Conservation (phyloP, 2,329 filamentous ascomycete species). For the Botrytis porri region DNA sequence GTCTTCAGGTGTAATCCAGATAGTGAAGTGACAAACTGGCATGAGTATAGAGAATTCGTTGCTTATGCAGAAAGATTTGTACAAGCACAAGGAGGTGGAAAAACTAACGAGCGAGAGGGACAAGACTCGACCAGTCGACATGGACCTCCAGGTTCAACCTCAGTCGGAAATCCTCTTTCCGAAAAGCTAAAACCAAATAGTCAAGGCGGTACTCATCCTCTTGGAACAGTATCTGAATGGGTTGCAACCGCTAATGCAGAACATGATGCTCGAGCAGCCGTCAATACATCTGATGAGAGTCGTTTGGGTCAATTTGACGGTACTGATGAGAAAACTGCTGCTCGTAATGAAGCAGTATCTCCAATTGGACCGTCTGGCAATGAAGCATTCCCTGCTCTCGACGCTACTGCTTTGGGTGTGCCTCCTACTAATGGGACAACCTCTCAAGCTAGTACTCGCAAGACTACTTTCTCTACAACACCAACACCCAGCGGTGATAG, state of each 20-base stretch:
- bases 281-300: slow-evolving; percentile 22
- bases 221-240: slow-evolving; percentile 34
- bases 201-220: slow-evolving; percentile 26
- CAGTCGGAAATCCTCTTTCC: slow-evolving; percentile 14
- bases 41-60: slow-evolving; percentile 62
- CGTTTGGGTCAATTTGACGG: slow-evolving; percentile 29
- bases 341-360: slow-evolving; percentile 41
- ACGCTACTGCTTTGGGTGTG: slow-evolving; percentile 29
- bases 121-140: slow-evolving; percentile 36
- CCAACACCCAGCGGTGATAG: slow-evolving; percentile 26
- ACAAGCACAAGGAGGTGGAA: slow-evolving; percentile 40
- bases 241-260: slow-evolving; percentile 30
- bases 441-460: slow-evolving; percentile 46
- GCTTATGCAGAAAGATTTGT: slow-evolving; percentile 75
- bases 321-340: slow-evolving; percentile 30
- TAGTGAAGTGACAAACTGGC: slow-evolving; percentile 89
- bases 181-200: slow-evolving; percentile 31
- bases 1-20: slow-evolving; percentile 98
- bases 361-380: slow-evolving; percentile 45
- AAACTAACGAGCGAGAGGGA: slow-evolving; percentile 36
- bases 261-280: slow-evolving; percentile 24
- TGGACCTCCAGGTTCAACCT: slow-evolving; percentile 34
- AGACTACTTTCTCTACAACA: slow-evolving; percentile 53
- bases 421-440: slow-evolving; percentile 27
- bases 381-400: slow-evolving; percentile 48